A percentile compares a stretch with the other conserved stretches of the same genome.
phyloP scores from a whole-genome alignment of 306 rosid genomes.

The Glycine latifolia region DNA sequence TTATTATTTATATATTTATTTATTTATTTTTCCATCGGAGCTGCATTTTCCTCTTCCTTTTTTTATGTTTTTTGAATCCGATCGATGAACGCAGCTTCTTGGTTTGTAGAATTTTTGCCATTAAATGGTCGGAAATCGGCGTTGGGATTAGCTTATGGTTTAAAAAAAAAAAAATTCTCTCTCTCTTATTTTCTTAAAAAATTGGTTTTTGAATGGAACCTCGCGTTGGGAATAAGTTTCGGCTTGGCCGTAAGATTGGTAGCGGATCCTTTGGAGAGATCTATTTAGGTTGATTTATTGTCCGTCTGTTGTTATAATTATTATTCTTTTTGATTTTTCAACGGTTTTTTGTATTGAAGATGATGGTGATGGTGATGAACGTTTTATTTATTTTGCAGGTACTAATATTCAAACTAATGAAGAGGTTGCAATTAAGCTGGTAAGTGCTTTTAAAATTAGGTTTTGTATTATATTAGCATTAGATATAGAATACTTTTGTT shows the following conservation, averaged over 20 bases:
- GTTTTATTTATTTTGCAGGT: conserved; percentile 55
- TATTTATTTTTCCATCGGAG: background rate
- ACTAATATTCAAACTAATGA: conserved; percentile 94
- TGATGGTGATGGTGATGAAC: conserved; percentile 14
- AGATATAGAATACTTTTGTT: background rate
- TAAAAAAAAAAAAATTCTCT: background rate
- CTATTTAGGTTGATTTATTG: conserved; percentile 66
- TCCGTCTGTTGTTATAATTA: background rate
- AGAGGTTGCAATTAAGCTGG: conserved; percentile 98
- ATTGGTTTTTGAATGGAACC: conserved; percentile 67
- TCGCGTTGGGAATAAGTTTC: conserved; percentile 86
- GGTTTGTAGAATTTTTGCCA: background rate
- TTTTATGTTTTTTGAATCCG: background rate
- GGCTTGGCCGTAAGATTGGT: conserved; percentile 89
- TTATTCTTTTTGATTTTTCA: background rate
- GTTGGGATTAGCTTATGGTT: conserved; percentile 53
- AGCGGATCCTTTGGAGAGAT: conserved; percentile 97
- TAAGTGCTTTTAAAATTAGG: conserved; percentile 56
- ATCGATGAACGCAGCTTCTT: conserved; percentile 46
- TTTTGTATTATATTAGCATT: background rate
- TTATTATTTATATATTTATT: background rate
- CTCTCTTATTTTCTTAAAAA: too few relatives aligned
- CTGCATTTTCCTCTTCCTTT: background rate
- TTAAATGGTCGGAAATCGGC: conserved; percentile 35
- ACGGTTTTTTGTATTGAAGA: background rate